Conservation (phyloP, 352 stramenopile species). For the Pythium oligandrum region DNA sequence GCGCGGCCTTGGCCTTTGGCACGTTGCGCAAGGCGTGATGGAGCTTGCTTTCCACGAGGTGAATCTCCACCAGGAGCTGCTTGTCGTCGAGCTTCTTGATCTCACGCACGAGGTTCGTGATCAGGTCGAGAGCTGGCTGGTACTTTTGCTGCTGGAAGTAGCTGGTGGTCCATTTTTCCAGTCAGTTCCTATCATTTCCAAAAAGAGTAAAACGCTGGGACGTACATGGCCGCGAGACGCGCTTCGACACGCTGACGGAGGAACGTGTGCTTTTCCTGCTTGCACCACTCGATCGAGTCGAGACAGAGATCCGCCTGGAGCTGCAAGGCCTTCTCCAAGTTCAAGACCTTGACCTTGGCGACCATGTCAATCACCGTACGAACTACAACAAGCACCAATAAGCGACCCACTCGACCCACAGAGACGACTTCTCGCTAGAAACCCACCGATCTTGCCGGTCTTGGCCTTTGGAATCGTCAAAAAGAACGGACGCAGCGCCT, state of each 20-base stretch:
- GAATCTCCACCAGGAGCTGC: constrained; percentile 97
- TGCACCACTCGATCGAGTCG: constrained; percentile 95
- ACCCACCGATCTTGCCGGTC: constrained; percentile 95
- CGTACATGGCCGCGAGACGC: constrained; percentile 88
- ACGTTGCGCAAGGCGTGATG: constrained; percentile 97
- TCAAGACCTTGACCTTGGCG: constrained; percentile 83
- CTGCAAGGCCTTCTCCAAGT: constrained; percentile 91
- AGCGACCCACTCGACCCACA: too few species aligned
- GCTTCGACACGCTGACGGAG: constrained; percentile 97
- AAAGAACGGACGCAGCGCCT: constrained; percentile 93
- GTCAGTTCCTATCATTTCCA: too few species aligned
- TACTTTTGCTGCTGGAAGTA: constrained; percentile 91
- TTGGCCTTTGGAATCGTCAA: constrained; percentile 95
- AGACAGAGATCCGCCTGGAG: constrained; percentile 92
- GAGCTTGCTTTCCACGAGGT: constrained; percentile 97
- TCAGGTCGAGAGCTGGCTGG: constrained; percentile 89
- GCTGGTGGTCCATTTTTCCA: constrained; percentile 11
- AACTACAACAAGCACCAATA: constrained; percentile 44
- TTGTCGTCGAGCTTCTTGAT: constrained; percentile 99
- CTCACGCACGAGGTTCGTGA: constrained; percentile 93
- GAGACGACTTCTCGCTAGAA: too few species aligned
- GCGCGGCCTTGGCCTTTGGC: constrained; percentile 94
- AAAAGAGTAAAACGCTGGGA: not conserved
- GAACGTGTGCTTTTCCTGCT: constrained; percentile 95
- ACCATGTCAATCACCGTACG: constrained; percentile 98